Evolutionary conservation across 2,329 filamentous ascomycete species (phyloP).

Genomic region (Colletotrichum theobromicola): DNA sequence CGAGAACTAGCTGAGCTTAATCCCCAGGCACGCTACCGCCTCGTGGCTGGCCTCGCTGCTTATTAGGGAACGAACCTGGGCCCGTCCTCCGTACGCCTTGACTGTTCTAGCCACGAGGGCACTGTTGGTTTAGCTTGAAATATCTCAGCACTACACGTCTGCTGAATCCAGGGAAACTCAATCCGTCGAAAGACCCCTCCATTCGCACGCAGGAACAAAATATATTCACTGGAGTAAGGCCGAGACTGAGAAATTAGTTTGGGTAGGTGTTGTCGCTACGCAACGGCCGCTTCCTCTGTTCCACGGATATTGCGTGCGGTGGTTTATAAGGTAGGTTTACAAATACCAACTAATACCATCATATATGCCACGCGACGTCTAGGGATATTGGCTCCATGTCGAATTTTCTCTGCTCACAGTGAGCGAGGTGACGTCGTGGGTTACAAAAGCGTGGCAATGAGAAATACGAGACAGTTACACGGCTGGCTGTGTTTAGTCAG

Average conservation of each 20-base stretch:
- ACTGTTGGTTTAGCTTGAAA: neutral
- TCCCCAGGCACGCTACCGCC: neutral
- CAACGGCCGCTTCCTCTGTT: neutral
- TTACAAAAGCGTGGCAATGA: no score
- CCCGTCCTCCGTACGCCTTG: neutral
- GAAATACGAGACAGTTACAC: no score
- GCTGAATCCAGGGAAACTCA: no score
- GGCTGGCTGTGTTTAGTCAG: neutral
- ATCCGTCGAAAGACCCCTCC: neutral
- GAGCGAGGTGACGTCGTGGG: neutral
- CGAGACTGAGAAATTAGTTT: fast-evolving
- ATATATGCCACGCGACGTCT: neutral
- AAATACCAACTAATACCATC: no score
- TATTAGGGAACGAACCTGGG: neutral
- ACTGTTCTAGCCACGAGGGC: neutral
- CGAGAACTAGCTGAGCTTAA: neutral
- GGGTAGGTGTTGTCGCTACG: neutral
- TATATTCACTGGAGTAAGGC: neutral
- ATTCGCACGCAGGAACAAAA: neutral
- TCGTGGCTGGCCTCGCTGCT: neutral
- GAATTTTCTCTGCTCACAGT: neutral
- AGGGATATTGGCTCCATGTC: neutral
- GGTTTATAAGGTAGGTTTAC: no score
- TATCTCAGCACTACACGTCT: neutral
- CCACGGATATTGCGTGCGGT: neutral